Evolutionary conservation across 805 yeast genomes (phyloP), one percentile per base, ranked within the genome.

Genomic region (Nakazawaea holstii): DNA sequence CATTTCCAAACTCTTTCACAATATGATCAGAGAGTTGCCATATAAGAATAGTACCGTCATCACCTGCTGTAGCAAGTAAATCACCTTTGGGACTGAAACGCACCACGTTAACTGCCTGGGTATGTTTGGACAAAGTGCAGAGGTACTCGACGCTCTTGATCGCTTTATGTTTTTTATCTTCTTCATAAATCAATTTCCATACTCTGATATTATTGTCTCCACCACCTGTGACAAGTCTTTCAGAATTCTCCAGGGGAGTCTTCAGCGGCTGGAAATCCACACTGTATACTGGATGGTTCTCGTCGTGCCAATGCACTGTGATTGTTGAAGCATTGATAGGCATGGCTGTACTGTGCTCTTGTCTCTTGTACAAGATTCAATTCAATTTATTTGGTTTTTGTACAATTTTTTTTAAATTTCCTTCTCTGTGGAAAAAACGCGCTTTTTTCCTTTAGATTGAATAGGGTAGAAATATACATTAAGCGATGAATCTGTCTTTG

Each of bases 81-180:
- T 76, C 72, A 1, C 97, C 97, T 2, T 62, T 65, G 2, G 84
- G 81, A 58, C 79, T 83, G 60, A 91, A 94, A 44, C 96, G 68
- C 5, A 88, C 96, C 31, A 81, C 91, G 59, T 94, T 94, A 17
- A 94, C 97, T 0, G 98, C 97, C 61, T 90, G 96, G 2, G 94
- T 87, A 61, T 94, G 99, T 56, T 89, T 90, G 3, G 84, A 65
- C 43, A 94, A 72, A 0, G 97, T 88, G 14, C 94, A 78, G 28
- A 90, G 68, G 61, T 90, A 92, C 51, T 82, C 85, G 14, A 90
- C 85, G 0, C 77, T 60, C 7, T 44, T 53, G 9, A 63, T 56
- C 7, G 27, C 35, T n/a, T 55, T 56, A 4, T 52, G 49, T 4
- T 46, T 56, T 10, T 53, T 55, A 7, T 8, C 41, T 5, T 53